Evolutionary conservation across 768 basidiomycete species (phyloP).

Genomic region (Termitomyces bulborhizus): DNA sequence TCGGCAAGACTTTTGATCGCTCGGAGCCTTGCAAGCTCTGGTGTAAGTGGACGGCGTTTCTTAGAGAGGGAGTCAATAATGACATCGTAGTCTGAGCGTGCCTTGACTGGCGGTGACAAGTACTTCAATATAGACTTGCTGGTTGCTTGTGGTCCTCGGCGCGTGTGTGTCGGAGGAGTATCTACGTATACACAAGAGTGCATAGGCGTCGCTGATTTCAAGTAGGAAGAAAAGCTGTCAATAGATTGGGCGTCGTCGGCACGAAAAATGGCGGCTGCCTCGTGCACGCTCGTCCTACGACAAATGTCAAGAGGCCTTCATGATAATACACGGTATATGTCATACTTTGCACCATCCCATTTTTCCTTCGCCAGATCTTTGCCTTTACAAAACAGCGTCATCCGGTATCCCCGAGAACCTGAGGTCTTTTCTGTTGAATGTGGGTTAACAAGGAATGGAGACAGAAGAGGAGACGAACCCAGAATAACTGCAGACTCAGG

Average conservation of each 20-base stretch:
- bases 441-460: constrained; percentile 2
- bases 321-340: not conserved
- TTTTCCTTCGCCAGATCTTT: constrained; percentile 73
- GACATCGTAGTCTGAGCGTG: constrained; percentile 44
- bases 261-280: constrained; percentile 61
- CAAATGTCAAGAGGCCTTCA: not conserved
- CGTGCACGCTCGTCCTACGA: constrained; percentile 56
- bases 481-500: constrained; percentile 86
- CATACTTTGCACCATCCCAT: constrained; percentile 87
- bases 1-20: constrained; percentile 78
- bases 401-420: constrained; percentile 70
- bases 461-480: constrained; percentile 34
- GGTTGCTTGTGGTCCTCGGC: constrained; percentile 28
- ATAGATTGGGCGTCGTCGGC: constrained; percentile 70
- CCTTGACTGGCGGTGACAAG: constrained; percentile 26
- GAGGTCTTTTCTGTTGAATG: constrained; percentile 56
- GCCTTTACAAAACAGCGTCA: constrained; percentile 79
- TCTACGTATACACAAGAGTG: constrained; percentile 51
- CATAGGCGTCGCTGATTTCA: constrained; percentile 48
- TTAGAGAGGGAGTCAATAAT: constrained; percentile 50
- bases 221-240: constrained; percentile 45
- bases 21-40: constrained; percentile 66
- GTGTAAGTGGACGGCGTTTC: constrained; percentile 47
- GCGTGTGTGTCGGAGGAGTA: constrained; percentile 28
- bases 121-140: constrained; percentile 54